These are phyloP conservation scores for Arabis alpina DNA, from an alignment of 345 rosid genomes.

Conservation along the genomic window DNA sequence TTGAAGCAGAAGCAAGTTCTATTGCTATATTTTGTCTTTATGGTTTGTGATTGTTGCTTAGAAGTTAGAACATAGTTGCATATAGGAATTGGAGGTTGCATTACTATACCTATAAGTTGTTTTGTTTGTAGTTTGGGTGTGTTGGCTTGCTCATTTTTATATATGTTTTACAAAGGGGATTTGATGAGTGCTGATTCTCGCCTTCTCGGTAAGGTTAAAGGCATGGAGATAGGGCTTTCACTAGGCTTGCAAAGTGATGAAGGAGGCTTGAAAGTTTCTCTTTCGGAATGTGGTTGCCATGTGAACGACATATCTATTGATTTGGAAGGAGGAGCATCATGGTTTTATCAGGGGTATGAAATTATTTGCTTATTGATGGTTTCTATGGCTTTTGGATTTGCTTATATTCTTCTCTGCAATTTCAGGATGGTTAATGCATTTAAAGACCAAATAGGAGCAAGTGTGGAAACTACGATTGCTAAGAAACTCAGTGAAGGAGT, in stretches of 20 bases:
- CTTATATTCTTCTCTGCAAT: constrained; percentile 25
- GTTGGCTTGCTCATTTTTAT: constrained; percentile 38
- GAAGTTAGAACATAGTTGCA: no score
- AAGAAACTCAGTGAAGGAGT: constrained; percentile 77
- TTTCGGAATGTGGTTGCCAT: constrained; percentile 78
- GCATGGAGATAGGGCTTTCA: constrained; percentile 96
- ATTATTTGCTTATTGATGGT: no score
- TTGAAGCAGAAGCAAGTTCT: no score
- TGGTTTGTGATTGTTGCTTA: no score
- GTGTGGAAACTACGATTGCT: constrained; percentile 81
- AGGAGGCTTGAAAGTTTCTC: constrained; percentile 77
- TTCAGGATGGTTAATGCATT: constrained; percentile 90
- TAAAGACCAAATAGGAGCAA: constrained; percentile 71
- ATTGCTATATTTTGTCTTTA: no score
- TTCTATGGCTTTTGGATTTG: no score
- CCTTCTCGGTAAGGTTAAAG: constrained; percentile 81
- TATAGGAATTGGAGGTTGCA: no score
- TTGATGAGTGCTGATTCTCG: constrained; percentile 57
- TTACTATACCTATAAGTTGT: no score
- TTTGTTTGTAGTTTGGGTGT: background rate
- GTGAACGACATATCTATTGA: constrained; percentile 70
- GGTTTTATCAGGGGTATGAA: constrained; percentile 96
- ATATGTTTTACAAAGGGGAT: constrained; percentile 50
- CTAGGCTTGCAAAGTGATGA: constrained; percentile 70
- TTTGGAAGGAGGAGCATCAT: constrained; percentile 93